phyloP scores from a whole-genome alignment of 441 rosid genomes.

The Macaranga tanarius region DNA sequence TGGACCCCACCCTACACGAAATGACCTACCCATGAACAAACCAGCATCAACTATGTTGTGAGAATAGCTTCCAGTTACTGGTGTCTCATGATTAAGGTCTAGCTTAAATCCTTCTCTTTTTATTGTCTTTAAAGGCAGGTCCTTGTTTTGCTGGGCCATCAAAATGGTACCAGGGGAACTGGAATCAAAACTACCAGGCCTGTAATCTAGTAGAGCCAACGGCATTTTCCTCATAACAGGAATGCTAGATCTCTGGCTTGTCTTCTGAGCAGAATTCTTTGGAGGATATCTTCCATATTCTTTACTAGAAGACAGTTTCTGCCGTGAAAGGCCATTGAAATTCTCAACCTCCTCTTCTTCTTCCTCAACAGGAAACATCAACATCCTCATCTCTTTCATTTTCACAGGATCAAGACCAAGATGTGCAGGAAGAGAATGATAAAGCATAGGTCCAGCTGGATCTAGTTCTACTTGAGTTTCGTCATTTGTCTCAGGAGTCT shows the following conservation, averaged over 20 bases:
- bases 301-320: slow-evolving; percentile 42
- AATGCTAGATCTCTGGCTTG: slow-evolving; percentile 46
- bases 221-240: slow-evolving; percentile 64
- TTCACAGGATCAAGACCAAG: slow-evolving; percentile 85
- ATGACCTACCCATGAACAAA: slow-evolving; percentile 93
- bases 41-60: slow-evolving; percentile 88
- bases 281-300: slow-evolving; percentile 46
- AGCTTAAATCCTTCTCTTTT: slow-evolving; percentile 72
- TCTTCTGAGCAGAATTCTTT: slow-evolving; percentile 48
- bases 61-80: slow-evolving; percentile 67
- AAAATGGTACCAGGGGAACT: slow-evolving; percentile 59
- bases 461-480: slow-evolving; percentile 47
- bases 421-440: slow-evolving; percentile 96
- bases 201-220: slow-evolving; percentile 78
- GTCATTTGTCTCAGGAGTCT: slow-evolving; percentile 42
- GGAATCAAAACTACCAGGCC: slow-evolving; percentile 50
- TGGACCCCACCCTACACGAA: slow-evolving; percentile 99
- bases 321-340: slow-evolving; percentile 26
- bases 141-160: slow-evolving; percentile 77
- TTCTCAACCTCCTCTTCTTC: slow-evolving; percentile 55
- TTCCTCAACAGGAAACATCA: slow-evolving; percentile 52
- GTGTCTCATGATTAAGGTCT: slow-evolving; percentile 66
- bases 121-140: slow-evolving; percentile 46
- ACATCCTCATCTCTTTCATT: slow-evolving; percentile 72
- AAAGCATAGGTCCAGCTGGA: slow-evolving; percentile 58